Conservation (phyloP, 768 basidiomycete genomes). For the Chalciporus pseudorubinellus region DNA sequence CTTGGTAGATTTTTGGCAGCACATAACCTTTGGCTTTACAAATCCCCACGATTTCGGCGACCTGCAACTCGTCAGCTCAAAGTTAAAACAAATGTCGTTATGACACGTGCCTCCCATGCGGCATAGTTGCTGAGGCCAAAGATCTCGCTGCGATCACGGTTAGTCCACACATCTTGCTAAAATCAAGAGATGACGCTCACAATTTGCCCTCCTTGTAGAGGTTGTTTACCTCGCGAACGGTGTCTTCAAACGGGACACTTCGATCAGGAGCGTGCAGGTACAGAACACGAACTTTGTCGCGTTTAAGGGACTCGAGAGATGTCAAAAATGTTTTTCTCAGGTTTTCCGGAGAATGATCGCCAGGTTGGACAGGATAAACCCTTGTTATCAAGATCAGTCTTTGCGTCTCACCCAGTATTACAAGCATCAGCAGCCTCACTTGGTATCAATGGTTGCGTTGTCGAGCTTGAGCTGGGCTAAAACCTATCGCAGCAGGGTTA, state of each 20-base stretch:
- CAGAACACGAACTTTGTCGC: conserved; percentile 47
- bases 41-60: conserved; percentile 58
- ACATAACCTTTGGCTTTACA: conserved; percentile 54
- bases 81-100: background rate
- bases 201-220: conserved; percentile 58
- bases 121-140: conserved; percentile 62
- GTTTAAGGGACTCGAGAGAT: conserved; percentile 46
- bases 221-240: conserved; percentile 50
- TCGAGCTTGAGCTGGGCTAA: conserved; percentile 41
- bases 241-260: conserved; percentile 54
- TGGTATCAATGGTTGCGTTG: conserved; percentile 46
- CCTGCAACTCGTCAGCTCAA: conserved; percentile 27
- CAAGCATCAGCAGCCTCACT: conserved; percentile 30
- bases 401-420: background rate
- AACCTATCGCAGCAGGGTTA: conserved; percentile 25
- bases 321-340: conserved; percentile 44
- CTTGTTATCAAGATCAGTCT: conserved; percentile 21
- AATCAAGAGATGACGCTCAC: conserved; percentile 27
- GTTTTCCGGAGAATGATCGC: conserved; percentile 40
- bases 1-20: conserved; percentile 55
- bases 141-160: conserved; percentile 39
- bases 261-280: conserved; percentile 64
- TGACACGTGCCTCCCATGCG: conserved; percentile 48
- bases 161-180: background rate
- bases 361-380: conserved; percentile 40